phyloP scores from a whole-genome alignment of 1,284 basidiomycete genomes.

The Farysia itapuensis region DNA sequence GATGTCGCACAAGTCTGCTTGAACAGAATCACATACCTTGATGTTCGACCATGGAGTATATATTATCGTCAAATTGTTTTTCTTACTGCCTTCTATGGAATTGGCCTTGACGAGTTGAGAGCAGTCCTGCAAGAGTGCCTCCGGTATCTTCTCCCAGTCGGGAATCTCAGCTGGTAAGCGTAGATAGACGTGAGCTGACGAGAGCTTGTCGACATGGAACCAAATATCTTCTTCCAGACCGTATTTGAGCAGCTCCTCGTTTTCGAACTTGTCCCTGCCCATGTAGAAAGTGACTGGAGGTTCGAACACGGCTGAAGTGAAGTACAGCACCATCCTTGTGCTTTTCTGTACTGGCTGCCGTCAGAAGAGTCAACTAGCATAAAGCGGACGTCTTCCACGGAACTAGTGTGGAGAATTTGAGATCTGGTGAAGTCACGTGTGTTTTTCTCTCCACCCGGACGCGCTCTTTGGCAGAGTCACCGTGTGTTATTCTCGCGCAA shows the following conservation, averaged over 20 bases:
- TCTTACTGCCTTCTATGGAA: conserved; percentile 95
- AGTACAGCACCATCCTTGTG: conserved; percentile 66
- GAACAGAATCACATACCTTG: too few relatives aligned
- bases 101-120: conserved; percentile 97
- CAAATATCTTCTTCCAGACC: conserved; percentile 69
- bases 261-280: conserved; percentile 79
- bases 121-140: conserved; percentile 76
- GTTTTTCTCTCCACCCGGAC: too few relatives aligned
- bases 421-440: too few relatives aligned
- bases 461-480: too few relatives aligned
- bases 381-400: conserved; percentile 20
- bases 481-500: too few relatives aligned
- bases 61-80: conserved; percentile 88
- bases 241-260: conserved; percentile 84
- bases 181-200: conserved; percentile 67
- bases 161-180: conserved; percentile 76
- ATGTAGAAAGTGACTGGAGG: conserved; percentile 82
- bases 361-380: background rate
- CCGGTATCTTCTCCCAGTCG: conserved; percentile 81
- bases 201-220: conserved; percentile 66
- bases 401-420: conserved; percentile 22
- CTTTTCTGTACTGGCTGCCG: background rate
- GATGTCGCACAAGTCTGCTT: too few relatives aligned
- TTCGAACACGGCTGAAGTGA: conserved; percentile 64
- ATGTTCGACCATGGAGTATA: conserved; percentile 72